Base-by-base conservation (phyloP, 2,329 filamentous ascomycete genomes). In the Trichoderma koningiopsis region DNA sequence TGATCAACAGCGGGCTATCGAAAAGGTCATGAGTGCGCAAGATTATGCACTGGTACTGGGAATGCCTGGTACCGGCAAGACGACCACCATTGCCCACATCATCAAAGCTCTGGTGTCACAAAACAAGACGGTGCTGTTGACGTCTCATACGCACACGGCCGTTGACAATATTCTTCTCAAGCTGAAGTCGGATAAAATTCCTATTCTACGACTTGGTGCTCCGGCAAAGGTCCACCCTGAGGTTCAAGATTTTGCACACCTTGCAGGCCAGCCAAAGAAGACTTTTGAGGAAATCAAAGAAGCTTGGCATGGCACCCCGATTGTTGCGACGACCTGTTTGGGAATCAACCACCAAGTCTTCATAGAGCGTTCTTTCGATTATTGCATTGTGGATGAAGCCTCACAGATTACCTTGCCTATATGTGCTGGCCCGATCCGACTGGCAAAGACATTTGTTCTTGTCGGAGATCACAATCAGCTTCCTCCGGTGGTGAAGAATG, bases 21-120 rank as follows among this genome's bases (percentile, higher is more conserved):
- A 93, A 74, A 98, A 97, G 79, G 95, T 99, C 49, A 96, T 99
- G 91, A 93, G 91, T 75, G 95, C 96, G 3, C 88, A 92, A 73
- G 94, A 99, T 81, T 99, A 98, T 79, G 95, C 96, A 8, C 85
- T 99, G n/a, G 94, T 99, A 14, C 87, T 99, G 24, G 96, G 96
- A 33, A 99, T 99, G 96, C 96, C 96, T 1, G 96, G 96, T 8
- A 99, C 96, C 0, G 96, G 96, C 69, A 99, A 99, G 80, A 99
- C 96, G 3, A 99, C 96, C 0, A 99, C 96, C 0, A 98, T 99
- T 76, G 94, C 95, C 5, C 94, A 98, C 77, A 97, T 99, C 74
- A 98, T 99, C 75, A 90, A 93, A 56, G 93, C 95, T 0, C 84
- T 99, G 35, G 91, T 96, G 5, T 89, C 91, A 0, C 92, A 97